Evolutionary conservation across 2,329 filamentous ascomycete species (phyloP).

Genomic region (Remersonia thermophila): DNA sequence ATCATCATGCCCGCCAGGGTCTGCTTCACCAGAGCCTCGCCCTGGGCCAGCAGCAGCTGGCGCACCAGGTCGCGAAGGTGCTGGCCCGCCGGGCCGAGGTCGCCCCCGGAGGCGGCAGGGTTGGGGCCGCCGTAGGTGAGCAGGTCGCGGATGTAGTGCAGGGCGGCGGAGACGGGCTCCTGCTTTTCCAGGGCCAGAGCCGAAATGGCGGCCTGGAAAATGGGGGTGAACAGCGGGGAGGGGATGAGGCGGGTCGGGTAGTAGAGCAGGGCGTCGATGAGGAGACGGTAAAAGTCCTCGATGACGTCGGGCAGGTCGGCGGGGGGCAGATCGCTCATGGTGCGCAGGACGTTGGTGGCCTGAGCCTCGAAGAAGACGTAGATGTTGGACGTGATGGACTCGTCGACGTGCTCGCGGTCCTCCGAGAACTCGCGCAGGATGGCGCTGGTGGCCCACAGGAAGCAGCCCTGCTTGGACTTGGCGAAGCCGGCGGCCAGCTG

Average conservation of each 20-base stretch:
- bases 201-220: slow-evolving; percentile 78
- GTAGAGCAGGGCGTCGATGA: slow-evolving; percentile 84
- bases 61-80: slow-evolving; percentile 65
- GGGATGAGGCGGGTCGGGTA: slow-evolving; percentile 76
- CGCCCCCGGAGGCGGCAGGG: slow-evolving; percentile 47
- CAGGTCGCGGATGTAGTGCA: slow-evolving; percentile 87
- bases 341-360: slow-evolving; percentile 76
- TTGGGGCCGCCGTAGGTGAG: slow-evolving; percentile 77
- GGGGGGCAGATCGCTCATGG: slow-evolving; percentile 70
- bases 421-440: slow-evolving; percentile 93
- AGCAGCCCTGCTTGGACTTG: slow-evolving; percentile 81
- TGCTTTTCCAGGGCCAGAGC: slow-evolving; percentile 81
- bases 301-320: slow-evolving; percentile 71
- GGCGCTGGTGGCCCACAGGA: slow-evolving; percentile 95
- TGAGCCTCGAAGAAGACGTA: slow-evolving; percentile 94
- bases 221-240: slow-evolving; percentile 65
- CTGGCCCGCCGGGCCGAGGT: slow-evolving; percentile 46
- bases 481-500: slow-evolving; percentile 80
- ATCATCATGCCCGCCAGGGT: slow-evolving; percentile 99
- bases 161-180: slow-evolving; percentile 77
- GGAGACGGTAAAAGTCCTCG: slow-evolving; percentile 90
- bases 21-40: slow-evolving; percentile 71
- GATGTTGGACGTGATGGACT: slow-evolving; percentile 71
- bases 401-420: slow-evolving; percentile 72
- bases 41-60: slow-evolving; percentile 55